Base-by-base conservation (phyloP, 257 asterid species). In the Echium plantagineum region DNA sequence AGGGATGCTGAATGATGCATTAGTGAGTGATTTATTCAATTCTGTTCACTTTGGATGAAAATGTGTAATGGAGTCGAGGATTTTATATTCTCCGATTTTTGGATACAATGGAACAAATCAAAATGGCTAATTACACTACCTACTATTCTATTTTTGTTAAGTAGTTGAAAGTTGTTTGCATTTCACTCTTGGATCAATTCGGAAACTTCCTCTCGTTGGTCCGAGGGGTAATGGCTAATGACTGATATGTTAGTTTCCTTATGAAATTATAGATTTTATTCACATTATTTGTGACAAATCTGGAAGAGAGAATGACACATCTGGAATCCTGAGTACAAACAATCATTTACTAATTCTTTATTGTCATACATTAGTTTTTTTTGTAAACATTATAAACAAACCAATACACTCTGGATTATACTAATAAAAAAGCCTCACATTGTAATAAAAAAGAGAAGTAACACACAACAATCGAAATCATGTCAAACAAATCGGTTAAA, bases 401-500 rank as follows among this genome's bases (percentile, higher is more conserved):
- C 69, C 61, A 74, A 71, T 46, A 59, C 84, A 74, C 73, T 55
- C 66, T 56, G 19, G 6, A 49, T 65, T 60, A 38, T 35, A 48
- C 54, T 60, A 52, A 18, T 17, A 60, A 46, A 68, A 72, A 61
- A 66, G 21, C 69, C 71, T 74, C 69, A 62, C 6, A 48, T 42
- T 35, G 63, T 63, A 35, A 61, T 65, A 59, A 71, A 62, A 42
- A 74, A 62, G 67, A 65, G 70, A 52, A 61, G 21, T 63, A 65
- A 68, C 75, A 72, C 46, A 57, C 77, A 69, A 5, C 28, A 66
- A 53, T 60, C 60, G 47, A 53, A 61, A 63, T n/a, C 60, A 56
- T 72, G 75, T 89, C 95, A 89, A 89, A 82, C 97, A 77, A 86
- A 89, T 84, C 97, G 82, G 81, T 89, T 89, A 70, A 89, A 89